A percentile compares a stretch with the other conserved stretches of the same genome.
These are phyloP conservation scores for Talaromyces proteolyticus DNA, from an alignment of 495 filamentous ascomycete species.

Conservation along the genomic window DNA sequence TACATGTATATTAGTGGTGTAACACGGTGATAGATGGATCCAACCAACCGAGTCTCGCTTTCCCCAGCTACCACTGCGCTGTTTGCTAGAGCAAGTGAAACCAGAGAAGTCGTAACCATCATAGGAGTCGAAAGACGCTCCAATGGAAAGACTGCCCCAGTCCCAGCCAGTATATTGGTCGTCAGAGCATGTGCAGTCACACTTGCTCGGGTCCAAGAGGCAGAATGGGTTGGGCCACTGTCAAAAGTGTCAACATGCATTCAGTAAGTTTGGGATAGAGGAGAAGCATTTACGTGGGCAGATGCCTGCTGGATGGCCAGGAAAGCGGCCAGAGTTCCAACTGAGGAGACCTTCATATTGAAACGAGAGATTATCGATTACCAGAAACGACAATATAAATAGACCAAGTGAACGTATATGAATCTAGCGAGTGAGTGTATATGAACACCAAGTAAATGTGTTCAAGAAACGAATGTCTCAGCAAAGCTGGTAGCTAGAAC, in stretches of 20 bases:
- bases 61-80: constrained; percentile 39
- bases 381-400: background rate
- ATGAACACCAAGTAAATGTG: background rate
- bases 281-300: constrained; percentile 50
- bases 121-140: constrained; percentile 57
- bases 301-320: constrained; percentile 42
- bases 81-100: constrained; percentile 56
- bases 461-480: constrained; percentile 6
- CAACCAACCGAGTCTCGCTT: constrained; percentile 37
- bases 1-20: too few relatives aligned
- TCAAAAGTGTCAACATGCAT: constrained; percentile 9
- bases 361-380: background rate
- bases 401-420: background rate
- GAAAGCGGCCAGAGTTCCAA: constrained; percentile 13
- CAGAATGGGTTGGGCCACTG: constrained; percentile 53
- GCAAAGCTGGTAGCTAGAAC: background rate
- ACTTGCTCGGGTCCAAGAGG: constrained; percentile 67
- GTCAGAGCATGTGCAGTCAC: too few relatives aligned
- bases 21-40: too few relatives aligned
- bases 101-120: constrained; percentile 67
- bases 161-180: constrained; percentile 77
- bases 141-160: constrained; percentile 58
- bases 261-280: background rate
- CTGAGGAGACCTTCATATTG: constrained; percentile 17
- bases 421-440: too few relatives aligned